These are phyloP conservation scores for Pyrenopolyporus hunteri DNA, from an alignment of 495 filamentous ascomycete species.

Conservation along the genomic window DNA sequence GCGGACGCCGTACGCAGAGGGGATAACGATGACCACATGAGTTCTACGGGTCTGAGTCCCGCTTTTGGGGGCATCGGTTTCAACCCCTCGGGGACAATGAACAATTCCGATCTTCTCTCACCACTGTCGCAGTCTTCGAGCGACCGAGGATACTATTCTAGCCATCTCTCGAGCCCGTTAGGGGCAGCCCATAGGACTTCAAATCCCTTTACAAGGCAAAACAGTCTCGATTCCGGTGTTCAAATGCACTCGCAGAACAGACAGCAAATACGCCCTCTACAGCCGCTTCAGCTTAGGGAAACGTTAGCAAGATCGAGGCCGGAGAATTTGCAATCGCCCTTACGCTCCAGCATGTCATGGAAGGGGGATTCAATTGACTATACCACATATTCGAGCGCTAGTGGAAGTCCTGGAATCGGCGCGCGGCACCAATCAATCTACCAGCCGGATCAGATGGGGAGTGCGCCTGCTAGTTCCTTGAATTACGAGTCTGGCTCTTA, in stretches of 20 bases:
- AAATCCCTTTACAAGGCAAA: constrained; percentile 61
- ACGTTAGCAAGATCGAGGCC: constrained; percentile 63
- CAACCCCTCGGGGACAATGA: constrained; percentile 54
- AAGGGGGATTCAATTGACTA: constrained; percentile 65
- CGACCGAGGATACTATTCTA: constrained; percentile 59
- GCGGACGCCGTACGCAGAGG: constrained; percentile 64
- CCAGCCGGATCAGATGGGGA: constrained; percentile 47
- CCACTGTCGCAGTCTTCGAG: constrained; percentile 57
- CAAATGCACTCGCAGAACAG: constrained; percentile 53
- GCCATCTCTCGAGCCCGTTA: constrained; percentile 54
- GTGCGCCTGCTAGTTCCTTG: constrained; percentile 45
- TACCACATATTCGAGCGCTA: constrained; percentile 50
- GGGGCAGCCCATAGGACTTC: constrained; percentile 57
- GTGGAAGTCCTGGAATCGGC: constrained; percentile 52
- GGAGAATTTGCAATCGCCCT: constrained; percentile 63
- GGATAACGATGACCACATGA: constrained; percentile 63
- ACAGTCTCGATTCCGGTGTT: constrained; percentile 54
- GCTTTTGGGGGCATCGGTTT: constrained; percentile 68
- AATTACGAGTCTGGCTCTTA: constrained; percentile 59
- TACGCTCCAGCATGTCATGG: constrained; percentile 67
- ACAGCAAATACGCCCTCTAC: constrained; percentile 56
- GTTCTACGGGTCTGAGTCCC: constrained; percentile 65
- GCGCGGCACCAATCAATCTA: constrained; percentile 52
- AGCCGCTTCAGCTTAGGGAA: constrained; percentile 65
- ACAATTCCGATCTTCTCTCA: constrained; percentile 58